Percentiles rank a stretch among this genome's conserved stretches.
Conservation (phyloP, 148 eudicot genomes). For the Fallopia convolvulus region DNA sequence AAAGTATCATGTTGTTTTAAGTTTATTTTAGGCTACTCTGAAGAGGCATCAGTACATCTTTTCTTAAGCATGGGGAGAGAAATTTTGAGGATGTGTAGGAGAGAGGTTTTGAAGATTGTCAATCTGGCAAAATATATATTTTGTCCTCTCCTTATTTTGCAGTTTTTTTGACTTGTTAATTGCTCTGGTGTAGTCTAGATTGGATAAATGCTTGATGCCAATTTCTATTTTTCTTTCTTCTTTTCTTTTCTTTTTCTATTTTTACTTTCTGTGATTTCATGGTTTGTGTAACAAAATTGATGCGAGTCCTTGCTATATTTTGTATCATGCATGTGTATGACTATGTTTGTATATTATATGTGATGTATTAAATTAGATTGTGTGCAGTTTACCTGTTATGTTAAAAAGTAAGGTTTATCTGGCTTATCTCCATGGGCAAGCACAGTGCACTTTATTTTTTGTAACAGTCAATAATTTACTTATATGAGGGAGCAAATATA, state of each 20-base stretch:
- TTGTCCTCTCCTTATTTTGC: not conserved
- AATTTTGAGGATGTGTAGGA: not conserved
- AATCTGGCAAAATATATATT: not conserved
- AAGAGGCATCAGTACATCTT: not conserved
- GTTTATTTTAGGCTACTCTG: not conserved
- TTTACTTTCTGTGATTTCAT: not conserved
- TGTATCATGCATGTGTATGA: not conserved
- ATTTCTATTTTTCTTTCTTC: too few species aligned
- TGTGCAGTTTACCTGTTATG: not conserved
- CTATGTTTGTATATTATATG: not conserved
- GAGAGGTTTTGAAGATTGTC: too few species aligned
- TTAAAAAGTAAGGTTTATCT: not conserved
- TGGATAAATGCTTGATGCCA: not conserved
- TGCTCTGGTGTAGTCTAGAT: not conserved
- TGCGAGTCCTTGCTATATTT: not conserved
- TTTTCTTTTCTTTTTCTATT: too few species aligned
- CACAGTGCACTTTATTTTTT: not conserved
- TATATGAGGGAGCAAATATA: not conserved
- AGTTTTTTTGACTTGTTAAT: not conserved
- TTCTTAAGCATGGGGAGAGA: not conserved
- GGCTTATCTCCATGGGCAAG: not conserved
- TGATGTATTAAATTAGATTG: not conserved
- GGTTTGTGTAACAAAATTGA: too few species aligned
- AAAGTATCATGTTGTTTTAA: not conserved
- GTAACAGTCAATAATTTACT: not conserved